phyloP scores from a whole-genome alignment of 768 basidiomycete species.

The Termitomyces bulborhizus region DNA sequence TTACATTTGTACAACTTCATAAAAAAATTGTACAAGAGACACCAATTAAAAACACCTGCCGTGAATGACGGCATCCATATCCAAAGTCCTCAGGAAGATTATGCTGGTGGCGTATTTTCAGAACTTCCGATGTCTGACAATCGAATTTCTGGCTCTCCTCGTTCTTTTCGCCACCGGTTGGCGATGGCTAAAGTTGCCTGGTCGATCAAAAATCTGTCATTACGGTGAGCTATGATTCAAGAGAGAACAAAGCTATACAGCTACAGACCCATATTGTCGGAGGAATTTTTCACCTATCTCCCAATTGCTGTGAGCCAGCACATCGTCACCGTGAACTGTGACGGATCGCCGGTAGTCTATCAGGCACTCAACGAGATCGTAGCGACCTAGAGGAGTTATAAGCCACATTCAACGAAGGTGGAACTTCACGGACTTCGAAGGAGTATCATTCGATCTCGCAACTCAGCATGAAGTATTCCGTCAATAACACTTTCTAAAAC shows the following conservation, averaged over 20 bases:
- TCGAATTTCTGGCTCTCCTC: constrained; percentile 71
- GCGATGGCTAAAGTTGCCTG: constrained; percentile 58
- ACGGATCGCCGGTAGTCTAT: constrained; percentile 64
- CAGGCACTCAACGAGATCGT: constrained; percentile 75
- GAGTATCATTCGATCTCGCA: constrained; percentile 88
- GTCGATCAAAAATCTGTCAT: constrained; percentile 71
- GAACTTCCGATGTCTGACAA: constrained; percentile 42
- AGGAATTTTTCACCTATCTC: constrained; percentile 84
- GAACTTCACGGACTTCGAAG: constrained; percentile 53
- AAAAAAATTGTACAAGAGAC: not conserved
- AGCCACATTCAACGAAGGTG: not conserved
- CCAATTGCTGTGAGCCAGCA: constrained; percentile 86
- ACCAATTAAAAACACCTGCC: not conserved
- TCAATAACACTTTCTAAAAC: constrained; percentile 83
- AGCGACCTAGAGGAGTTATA: constrained; percentile 45
- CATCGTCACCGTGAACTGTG: constrained; percentile 85
- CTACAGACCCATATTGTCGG: constrained; percentile 68
- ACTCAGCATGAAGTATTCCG: constrained; percentile 80
- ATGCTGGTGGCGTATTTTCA: constrained; percentile 23
- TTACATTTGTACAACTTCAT: constrained; percentile 4
- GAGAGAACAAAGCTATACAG: not conserved
- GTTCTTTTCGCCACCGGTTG: constrained; percentile 85
- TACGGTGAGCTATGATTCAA: constrained; percentile 1
- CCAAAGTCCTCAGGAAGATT: not conserved
- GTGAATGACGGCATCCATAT: not conserved